Evolutionary conservation across 805 yeast species (phyloP), one percentile per base, ranked within the genome.

Genomic region (Blastobotrys americana): DNA sequence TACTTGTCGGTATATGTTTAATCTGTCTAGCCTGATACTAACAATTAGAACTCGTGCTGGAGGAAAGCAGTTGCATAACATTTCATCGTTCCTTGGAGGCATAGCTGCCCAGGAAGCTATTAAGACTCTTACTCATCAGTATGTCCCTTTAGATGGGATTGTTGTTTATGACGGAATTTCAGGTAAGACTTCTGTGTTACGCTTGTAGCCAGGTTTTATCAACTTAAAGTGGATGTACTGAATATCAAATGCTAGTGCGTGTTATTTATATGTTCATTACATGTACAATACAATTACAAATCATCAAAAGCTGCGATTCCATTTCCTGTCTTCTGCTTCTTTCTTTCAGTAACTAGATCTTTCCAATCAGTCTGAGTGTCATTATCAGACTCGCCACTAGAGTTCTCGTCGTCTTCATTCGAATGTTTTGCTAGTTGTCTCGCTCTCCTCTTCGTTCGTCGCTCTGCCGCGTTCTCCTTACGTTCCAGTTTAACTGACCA

Each of bases 321-420:
- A 5, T 37, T 45, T 21, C 36, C 51, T 18, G 61, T 64, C 61
- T 78, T 82, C 51, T 70, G 70, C 62, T 72, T 78, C 59, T 86
- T 89, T 49, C 72, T 78, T 39, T 74, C 74, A 50, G 77, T 67
- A 1, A 90, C 82, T 19, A 82, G 56, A 23, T 83, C 89, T 64
- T 93, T 93, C 98, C 97, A 93, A 64, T 93, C 97, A 35, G 69
- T 74, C 42, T 71, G 75, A 2, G 65, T 64, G 41, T 74, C 81
- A 37, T 56, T 61, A 48, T 61, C 66, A n/a, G 54, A 56, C 18
- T 51, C 59, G 3, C 58, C 59, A 17, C 60, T 64, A 10, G 49
- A 56, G 13, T 70, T 73, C 20, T 66, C 70, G 3, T 62, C 69
- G 6, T 72, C 69, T 15, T 70, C 66, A 27, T 71, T 76, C 3